These are phyloP conservation scores for Halenospora varia DNA, from an alignment of 495 filamentous ascomycete genomes.

Conservation along the genomic window DNA sequence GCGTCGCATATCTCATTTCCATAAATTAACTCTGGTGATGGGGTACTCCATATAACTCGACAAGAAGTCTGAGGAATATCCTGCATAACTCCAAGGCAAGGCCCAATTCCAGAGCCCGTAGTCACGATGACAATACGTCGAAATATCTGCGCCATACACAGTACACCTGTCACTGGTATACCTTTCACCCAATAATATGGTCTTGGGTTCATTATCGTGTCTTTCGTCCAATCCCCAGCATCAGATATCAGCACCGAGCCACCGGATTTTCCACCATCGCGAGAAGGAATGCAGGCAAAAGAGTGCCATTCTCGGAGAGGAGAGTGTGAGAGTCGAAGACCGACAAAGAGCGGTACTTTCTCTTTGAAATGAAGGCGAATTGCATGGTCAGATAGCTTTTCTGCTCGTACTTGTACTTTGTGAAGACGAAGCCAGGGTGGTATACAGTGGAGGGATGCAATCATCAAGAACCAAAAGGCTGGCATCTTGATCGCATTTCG, in stretches of 20 bases:
- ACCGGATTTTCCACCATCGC: too few relatives aligned
- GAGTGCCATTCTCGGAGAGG: too few relatives aligned
- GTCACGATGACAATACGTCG: slow-evolving; percentile 64
- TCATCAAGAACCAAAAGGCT: slow-evolving; percentile 50
- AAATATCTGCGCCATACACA: slow-evolving; percentile 69
- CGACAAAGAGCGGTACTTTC: slow-evolving; percentile 49
- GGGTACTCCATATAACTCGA: slow-evolving; percentile 42
- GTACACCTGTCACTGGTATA: slow-evolving; percentile 59
- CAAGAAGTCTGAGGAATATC: background rate
- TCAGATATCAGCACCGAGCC: slow-evolving; percentile 67
- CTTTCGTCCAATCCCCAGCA: slow-evolving; percentile 75
- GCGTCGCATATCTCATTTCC: slow-evolving; percentile 37
- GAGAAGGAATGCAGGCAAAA: too few relatives aligned
- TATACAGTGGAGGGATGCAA: slow-evolving; percentile 48
- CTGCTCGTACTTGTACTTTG: slow-evolving; percentile 47
- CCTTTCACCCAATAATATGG: slow-evolving; percentile 49
- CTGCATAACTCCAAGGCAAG: slow-evolving; percentile 11
- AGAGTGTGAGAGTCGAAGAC: slow-evolving; percentile 44
- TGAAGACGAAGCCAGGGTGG: slow-evolving; percentile 56
- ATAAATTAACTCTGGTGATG: slow-evolving; percentile 37
- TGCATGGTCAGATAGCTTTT: slow-evolving; percentile 58
- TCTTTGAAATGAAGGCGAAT: slow-evolving; percentile 58
- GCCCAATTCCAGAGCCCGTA: slow-evolving; percentile 74
- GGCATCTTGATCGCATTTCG: slow-evolving; percentile 38
- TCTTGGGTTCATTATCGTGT: slow-evolving; percentile 56